Base-by-base conservation (phyloP, 129 eudicot genomes). In the Calendula officinalis region DNA sequence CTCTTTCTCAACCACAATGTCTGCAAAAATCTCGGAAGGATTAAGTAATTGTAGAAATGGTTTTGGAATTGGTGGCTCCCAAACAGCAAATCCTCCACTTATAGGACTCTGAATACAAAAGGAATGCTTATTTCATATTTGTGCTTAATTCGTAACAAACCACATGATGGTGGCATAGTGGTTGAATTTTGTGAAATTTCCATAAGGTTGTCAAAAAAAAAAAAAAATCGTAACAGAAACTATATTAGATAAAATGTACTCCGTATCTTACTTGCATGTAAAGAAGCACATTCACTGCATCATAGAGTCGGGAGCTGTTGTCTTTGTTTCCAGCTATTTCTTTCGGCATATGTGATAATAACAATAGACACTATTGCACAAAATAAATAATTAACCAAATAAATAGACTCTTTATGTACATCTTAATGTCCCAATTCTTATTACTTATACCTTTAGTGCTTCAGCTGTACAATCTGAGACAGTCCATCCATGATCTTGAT, bases 381-480 rank as follows among this genome's bases (percentile, higher is more conserved):
- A 64, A 15, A 42, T 14, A 4, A 15, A 66, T 12, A 17, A 7
- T 22, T 38, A 14, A 6, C 13, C 11, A 3, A 5, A 8, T 11
- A 51, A 53, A 7, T 3, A 11, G 12, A 14, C 45, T 40, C 4
- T 5, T 3, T 17, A 17, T 39, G 35, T 38, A 9, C 1, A 6
- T 14, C 35, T 9, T 27, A 15, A 57, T 35, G 39, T 17, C 12
- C 48, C 13, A 6, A 4, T 47, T 13, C 7, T 4, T 3, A 12
- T 48, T 30, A 44, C 7, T 13, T 60, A 8, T 61, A 84, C 95
- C 83, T 72, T 88, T 12, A 88, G 72, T 12, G 86, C 77, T 72
- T 79, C 88, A 22, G 91, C 73, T 30, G 96, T 88, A 74, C 95
- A 88, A 22, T 84, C 95, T 5, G 91, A 84, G 41, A 84, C 88